Evolutionary conservation across 441 rosid genomes (phyloP).

Genomic region (Populus tomentosa): DNA sequence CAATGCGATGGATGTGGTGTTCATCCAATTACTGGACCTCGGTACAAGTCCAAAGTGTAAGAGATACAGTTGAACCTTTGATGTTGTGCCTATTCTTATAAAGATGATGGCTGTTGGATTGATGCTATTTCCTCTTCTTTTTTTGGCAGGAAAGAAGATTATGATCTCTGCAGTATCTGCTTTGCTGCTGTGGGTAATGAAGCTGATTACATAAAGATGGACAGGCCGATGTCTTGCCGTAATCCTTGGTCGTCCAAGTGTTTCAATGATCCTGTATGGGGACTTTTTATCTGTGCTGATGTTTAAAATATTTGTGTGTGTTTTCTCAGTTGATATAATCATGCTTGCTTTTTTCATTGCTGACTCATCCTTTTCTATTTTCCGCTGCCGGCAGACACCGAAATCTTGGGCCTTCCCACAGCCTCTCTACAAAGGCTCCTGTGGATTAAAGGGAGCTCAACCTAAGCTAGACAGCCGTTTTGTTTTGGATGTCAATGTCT

Average conservation of each 20-base stretch:
- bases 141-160: conserved; percentile 63
- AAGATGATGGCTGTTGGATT: neutral
- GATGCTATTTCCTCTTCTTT: conserved; percentile 1
- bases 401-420: conserved; percentile 22
- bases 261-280: conserved; percentile 32
- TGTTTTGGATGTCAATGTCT: conserved; percentile 68
- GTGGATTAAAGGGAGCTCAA: conserved; percentile 27
- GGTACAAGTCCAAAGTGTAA: conserved; percentile 91
- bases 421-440: conserved; percentile 13
- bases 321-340: conserved; percentile 3
- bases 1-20: conserved; percentile 87
- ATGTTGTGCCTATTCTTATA: neutral
- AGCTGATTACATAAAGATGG: conserved; percentile 63
- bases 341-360: neutral
- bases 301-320: neutral
- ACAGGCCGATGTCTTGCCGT: conserved; percentile 46
- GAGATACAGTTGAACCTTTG: conserved; percentile 15
- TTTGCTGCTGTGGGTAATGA: conserved; percentile 61
- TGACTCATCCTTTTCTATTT: neutral
- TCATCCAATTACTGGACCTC: conserved; percentile 80
- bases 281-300: neutral
- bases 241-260: conserved; percentile 33
- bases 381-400: conserved; percentile 14
- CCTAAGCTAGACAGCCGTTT: conserved; percentile 77
- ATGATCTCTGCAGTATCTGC: conserved; percentile 90